Evolutionary conservation across 805 yeast genomes (phyloP).

Genomic region (Wickerhamomyces bisporus): DNA sequence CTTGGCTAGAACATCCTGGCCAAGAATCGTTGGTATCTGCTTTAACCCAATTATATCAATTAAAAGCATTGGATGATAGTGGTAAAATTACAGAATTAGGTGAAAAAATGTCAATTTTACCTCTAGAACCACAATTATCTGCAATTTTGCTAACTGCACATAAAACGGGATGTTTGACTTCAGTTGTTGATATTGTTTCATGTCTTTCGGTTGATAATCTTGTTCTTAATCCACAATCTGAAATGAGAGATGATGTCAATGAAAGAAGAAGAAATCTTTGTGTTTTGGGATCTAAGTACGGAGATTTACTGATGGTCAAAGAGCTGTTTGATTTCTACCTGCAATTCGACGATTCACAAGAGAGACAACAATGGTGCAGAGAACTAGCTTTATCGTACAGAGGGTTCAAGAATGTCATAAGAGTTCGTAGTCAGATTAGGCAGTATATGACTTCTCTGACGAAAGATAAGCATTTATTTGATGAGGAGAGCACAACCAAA

Average conservation of each 20-base stretch:
- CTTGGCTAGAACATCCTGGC: slow-evolving; percentile 92
- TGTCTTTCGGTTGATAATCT: slow-evolving; percentile 92
- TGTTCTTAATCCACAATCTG: slow-evolving; percentile 72
- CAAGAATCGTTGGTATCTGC: slow-evolving; percentile 71
- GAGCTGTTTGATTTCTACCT: slow-evolving; percentile 62
- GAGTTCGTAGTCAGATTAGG: slow-evolving; percentile 69
- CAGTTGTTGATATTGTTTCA: slow-evolving; percentile 84
- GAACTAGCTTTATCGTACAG: slow-evolving; percentile 70
- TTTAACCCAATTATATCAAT: slow-evolving; percentile 66
- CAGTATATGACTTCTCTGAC: slow-evolving; percentile 56
- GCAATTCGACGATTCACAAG: slow-evolving; percentile 41
- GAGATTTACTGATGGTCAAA: slow-evolving; percentile 79
- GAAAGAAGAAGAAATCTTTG: slow-evolving; percentile 66
- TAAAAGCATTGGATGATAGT: slow-evolving; percentile 70
- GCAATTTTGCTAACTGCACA: slow-evolving; percentile 75
- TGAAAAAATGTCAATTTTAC: slow-evolving; percentile 80
- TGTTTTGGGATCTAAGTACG: slow-evolving; percentile 64
- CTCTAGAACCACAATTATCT: slow-evolving; percentile 88
- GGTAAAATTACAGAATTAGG: slow-evolving; percentile 82
- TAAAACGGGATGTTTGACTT: slow-evolving; percentile 43
- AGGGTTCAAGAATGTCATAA: slow-evolving; percentile 72
- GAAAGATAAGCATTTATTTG: slow-evolving; percentile 29
- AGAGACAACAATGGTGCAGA: slow-evolving; percentile 77
- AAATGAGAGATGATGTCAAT: slow-evolving; percentile 78
- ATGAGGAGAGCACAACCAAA: slow-evolving; percentile 16